Base-by-base conservation (phyloP, 768 basidiomycete species). In the Multifurca ochricompacta region DNA sequence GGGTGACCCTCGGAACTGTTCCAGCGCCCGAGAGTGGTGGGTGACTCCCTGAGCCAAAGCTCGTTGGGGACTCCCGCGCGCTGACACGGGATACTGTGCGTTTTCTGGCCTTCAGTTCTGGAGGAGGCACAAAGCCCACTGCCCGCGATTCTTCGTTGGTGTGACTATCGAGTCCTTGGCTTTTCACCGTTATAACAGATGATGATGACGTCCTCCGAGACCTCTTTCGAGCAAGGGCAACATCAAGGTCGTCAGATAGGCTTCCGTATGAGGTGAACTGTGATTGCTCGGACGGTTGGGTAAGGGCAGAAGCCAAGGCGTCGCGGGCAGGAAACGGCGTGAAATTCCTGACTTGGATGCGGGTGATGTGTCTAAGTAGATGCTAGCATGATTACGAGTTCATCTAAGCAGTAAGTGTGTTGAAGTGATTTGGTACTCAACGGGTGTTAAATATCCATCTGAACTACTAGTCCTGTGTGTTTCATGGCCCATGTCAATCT, bases 241-340 rank as follows among this genome's bases (percentile, higher is more conserved):
- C 69, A 62, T 85, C 84, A 44, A 87, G 70, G 67, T 90, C 88
- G 65, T 91, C 87, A 3, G 83, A 77, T 32, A 83, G 59, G 60
- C 78, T 74, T 27, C 82, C 80, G 62, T 77, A 69, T 7, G 75
- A 64, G 2, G 74, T 77, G 59, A 82, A 80, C 58, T 85, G 82
- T 3, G 81, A 70, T 51, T 78, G 76, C 63, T 80, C 77, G 9
- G 79, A 74, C 10, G 87, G 85, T 63, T 85, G 81, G 16, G 76
- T 73, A 48, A 91, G 74, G 18, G 87, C 86, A 21, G 86, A 85
- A 18, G 88, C 81, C 58, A 88, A 75, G 6, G 82, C 76, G 67
- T 91, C 88, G 32, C 89, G 81, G 48, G 80, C 79, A 31, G 88
- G 88, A 66, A 88, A 91, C 1, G 86, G 87, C n/a, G 89, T 86